Conservation (phyloP, 2,329 filamentous ascomycete species). For the Biscogniauxia mediterranea region DNA sequence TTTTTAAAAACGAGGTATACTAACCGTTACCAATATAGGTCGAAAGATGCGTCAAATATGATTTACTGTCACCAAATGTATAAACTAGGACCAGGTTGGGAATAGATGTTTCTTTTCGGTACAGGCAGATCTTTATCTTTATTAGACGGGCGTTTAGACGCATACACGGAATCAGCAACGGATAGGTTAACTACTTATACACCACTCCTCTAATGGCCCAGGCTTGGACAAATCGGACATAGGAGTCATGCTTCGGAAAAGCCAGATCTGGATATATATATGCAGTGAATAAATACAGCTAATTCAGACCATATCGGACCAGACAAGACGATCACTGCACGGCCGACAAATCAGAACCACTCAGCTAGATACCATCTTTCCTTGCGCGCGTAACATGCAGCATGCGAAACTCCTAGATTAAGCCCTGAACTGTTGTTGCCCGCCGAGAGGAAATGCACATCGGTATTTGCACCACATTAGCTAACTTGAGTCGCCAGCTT, state of each 20-base stretch:
- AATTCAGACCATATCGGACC: neutral
- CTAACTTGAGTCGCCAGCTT: slow-evolving; percentile 19
- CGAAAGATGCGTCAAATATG: slow-evolving; percentile 87
- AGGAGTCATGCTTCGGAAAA: neutral
- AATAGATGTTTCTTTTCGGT: neutral
- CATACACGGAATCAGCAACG: neutral
- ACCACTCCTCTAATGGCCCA: slow-evolving; percentile 7
- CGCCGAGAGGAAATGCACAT: too few species aligned
- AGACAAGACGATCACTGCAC: neutral
- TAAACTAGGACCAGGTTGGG: slow-evolving; percentile 38
- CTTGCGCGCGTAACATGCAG: too few species aligned
- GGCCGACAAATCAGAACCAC: neutral
- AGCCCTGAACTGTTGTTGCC: too few species aligned
- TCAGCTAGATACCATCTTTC: neutral
- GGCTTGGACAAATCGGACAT: neutral
- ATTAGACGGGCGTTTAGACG: slow-evolving; percentile 24
- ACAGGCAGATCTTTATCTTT: slow-evolving; percentile 10
- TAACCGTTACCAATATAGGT: slow-evolving; percentile 48
- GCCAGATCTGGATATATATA: neutral
- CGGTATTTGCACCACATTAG: neutral
- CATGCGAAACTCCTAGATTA: too few species aligned
- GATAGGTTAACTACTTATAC: slow-evolving; percentile 2
- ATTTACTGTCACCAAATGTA: slow-evolving; percentile 83
- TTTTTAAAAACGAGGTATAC: neutral
- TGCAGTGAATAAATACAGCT: neutral